Base-by-base conservation (phyloP, 345 rosid genomes). In the Stellera chamaejasme region DNA sequence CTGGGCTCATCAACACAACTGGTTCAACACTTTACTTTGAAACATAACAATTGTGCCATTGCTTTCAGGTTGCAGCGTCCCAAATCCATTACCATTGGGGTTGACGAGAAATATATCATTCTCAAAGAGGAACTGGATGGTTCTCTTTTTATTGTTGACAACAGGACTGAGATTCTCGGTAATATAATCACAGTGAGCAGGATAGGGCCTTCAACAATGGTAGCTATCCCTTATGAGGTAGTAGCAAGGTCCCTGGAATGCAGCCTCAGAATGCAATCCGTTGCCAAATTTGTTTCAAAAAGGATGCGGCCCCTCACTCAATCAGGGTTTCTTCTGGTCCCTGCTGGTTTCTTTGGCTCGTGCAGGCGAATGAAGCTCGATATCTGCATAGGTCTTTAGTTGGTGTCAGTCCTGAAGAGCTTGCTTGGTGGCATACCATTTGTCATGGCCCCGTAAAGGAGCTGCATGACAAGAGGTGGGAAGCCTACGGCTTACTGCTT, bases 1-100 rank as follows among this genome's bases (percentile, higher is more conserved):
- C 7, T 63, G 14, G 79, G 78, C 32, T 73, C 81, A 10, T 63
- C 66, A 23, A 69, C 64, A 54, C 71, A 72, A 27, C 46, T 88
- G 26, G 60, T 48, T 8, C 27, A 52, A 26, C 87, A 82, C 62
- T 72, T 79, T 36, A 27, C 60, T 13, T 48, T 6, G 36, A 55
- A 75, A 41, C 96, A 84, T 63, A 62, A 60, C 43, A 53, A 43
- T 11, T 11, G 58, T 10, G 68, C 55, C 2, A 49, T 45, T 48
- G 42, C 43, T 13, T 77, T 75, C 12, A 11, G 0, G 3, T 52
- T 43, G 48, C 45, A 63, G 4, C 15, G 3, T 8, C 2, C n/a
- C 26, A 27, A 42, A 7, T 19, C 25, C 1, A 6, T 71, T 4
- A 54, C 32, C 26, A 27, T 79, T 10, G 55, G 60, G 26, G 16